These are phyloP conservation scores for Kurtzmaniella quercitrusa DNA, from an alignment of 1,139 yeast genomes.

Conservation along the genomic window DNA sequence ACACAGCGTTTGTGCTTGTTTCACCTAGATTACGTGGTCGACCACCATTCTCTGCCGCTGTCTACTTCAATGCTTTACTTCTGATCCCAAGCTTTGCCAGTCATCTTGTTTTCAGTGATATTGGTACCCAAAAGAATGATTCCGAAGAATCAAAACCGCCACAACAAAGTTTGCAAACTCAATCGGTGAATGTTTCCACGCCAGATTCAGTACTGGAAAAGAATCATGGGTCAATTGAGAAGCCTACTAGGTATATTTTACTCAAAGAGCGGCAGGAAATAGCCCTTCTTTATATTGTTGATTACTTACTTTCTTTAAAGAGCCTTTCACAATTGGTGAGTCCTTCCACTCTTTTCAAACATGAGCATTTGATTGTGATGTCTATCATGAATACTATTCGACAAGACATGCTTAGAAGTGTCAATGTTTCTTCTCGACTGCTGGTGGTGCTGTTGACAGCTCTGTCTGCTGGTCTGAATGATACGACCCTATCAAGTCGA, in stretches of 20 bases:
- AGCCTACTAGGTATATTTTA: constrained; percentile 4
- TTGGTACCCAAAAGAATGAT: not conserved
- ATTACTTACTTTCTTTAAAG: constrained; percentile 19
- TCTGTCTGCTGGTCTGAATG: constrained; percentile 7
- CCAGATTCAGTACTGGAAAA: not conserved
- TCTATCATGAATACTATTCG: constrained; percentile 22
- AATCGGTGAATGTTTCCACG: not conserved
- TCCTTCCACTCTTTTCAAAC: constrained; percentile 14
- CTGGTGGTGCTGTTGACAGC: constrained; percentile 20
- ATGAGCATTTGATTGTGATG: constrained; percentile 17
- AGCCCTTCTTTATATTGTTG: constrained; percentile 27
- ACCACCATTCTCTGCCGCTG: not conserved
- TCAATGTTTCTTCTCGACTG: constrained; percentile 16
- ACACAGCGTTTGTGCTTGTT: constrained; percentile 19
- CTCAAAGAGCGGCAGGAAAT: constrained; percentile 28
- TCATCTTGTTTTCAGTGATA: not conserved
- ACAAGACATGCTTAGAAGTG: constrained; percentile 19
- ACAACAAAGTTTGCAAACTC: not conserved
- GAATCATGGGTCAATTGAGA: not conserved
- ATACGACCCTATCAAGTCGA: constrained; percentile 8
- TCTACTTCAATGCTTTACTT: constrained; percentile 1
- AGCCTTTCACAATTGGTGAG: constrained; percentile 19
- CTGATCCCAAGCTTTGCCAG: constrained; percentile 2
- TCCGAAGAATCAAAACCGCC: not conserved
- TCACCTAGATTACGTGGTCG: not conserved